phyloP scores from a whole-genome alignment of 805 yeast species.

The Sporopachydermia quercuum region DNA sequence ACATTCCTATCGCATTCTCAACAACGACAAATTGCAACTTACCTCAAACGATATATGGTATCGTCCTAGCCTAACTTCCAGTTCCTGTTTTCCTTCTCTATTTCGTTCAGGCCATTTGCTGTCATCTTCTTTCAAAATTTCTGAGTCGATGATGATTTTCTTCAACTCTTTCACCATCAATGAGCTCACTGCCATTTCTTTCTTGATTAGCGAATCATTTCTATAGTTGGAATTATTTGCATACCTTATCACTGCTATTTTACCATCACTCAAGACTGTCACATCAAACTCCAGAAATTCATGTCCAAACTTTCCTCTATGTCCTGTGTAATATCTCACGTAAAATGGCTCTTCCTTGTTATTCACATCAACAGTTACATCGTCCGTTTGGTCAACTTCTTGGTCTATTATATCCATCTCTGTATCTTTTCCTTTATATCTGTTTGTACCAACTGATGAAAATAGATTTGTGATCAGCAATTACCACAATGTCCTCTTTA shows the following conservation, averaged over 20 bases:
- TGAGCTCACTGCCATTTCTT: constrained; percentile 22
- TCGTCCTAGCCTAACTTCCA: constrained; percentile 24
- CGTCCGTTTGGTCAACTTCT: background rate
- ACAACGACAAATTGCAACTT: constrained; percentile 6
- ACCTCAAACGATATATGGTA: constrained; percentile 20
- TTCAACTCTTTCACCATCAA: constrained; percentile 22
- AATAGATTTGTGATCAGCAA: too few relatives aligned
- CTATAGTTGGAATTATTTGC: constrained; percentile 33
- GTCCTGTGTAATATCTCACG: constrained; percentile 29
- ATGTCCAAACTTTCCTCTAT: constrained; percentile 29
- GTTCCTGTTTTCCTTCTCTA: constrained; percentile 26
- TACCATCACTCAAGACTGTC: constrained; percentile 16
- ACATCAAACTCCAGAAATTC: constrained; percentile 29
- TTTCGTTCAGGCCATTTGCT: constrained; percentile 25
- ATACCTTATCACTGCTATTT: constrained; percentile 21
- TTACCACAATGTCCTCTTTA: too few relatives aligned
- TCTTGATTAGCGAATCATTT: constrained; percentile 25
- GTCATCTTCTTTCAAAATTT: constrained; percentile 25
- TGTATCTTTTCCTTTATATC: too few relatives aligned
- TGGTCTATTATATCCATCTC: background rate
- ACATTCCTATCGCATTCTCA: too few relatives aligned
- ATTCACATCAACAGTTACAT: constrained; percentile 3
- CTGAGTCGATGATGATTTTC: constrained; percentile 22
- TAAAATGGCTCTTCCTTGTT: constrained; percentile 18
- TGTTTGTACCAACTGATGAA: too few relatives aligned